Evolutionary conservation across 176 grass and related monocot species (phyloP), one percentile per base, ranked within the genome.

Genomic region (Microstegium vimineum): DNA sequence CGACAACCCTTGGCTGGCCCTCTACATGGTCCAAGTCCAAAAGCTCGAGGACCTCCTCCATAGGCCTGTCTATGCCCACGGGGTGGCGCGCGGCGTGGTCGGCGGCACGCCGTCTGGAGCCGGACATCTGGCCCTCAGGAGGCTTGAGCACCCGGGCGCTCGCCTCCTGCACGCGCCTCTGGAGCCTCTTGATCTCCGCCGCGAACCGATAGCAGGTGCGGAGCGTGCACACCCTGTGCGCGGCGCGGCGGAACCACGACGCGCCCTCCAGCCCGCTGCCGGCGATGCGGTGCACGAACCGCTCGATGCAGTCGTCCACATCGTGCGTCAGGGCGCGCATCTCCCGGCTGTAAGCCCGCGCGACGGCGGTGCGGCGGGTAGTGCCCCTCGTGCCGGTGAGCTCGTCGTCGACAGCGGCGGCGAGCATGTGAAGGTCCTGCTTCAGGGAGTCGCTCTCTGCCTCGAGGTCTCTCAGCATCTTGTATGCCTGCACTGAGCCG

Each of bases 281-380:
- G 12, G 83, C 11, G 11, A 85, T 3, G 3, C 74, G 73, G 35
- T 85, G 74, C 18, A 71, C 46, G 83, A 77, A 85, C 1, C 36
- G 27, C 47, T 85, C 83, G 0, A 85, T 12, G 74, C 74, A 78
- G 4, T 85, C 83, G 14, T 85, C 83, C 2, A 78, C 45, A 3
- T 77, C 82, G 2, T 84, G 73, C 20, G 27, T 69, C 20, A 77
- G 17, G 8, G 68, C 73, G 0, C 36, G 35, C 64, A 85, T 67
- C 73, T 42, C 6, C 1, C 40, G 3, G 14, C 72, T 37, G 15
- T 67, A 75, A 17, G 27, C 43, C 6, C 82, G 37, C 5, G 45
- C 33, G 0, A 83, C 82, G 18, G 46, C 82, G 3, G 73, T 57
- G 25, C 62, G 25, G 8, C 5, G 31, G 41, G 41, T 13, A 16